Evolutionary conservation across 495 filamentous ascomycete genomes (phyloP), one percentile per base, ranked within the genome.

Genomic region (Usnea hakonensis): DNA sequence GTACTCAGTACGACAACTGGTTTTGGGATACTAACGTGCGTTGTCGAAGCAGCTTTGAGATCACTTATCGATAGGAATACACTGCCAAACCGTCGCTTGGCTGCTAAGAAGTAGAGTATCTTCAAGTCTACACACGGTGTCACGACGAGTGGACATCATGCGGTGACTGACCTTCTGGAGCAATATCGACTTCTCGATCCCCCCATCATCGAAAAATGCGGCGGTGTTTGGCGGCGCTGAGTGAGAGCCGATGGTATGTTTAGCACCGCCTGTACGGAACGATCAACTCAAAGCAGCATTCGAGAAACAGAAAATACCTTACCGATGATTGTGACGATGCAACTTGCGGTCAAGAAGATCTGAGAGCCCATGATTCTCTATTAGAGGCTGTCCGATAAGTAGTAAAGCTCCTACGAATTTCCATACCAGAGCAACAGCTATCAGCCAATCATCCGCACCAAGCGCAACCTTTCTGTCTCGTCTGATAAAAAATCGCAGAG

Each of bases 361-460:
- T 52, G 19, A 52, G 30, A 52, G 48, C 4, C 48, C 48, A 10
- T 9, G 17, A 9, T 52, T 19, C 48, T 32, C 13, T 23, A 19
- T 52, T 19, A 52, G 48, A 26, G 30, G 21, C n/a, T 52, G 48
- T 52, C 48, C 48, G 30, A 16, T 26, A 5, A 14, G 30, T 52
- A 32, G 23, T 14, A 10, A 26, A 52, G 30, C 38, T 40, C 38
- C 38, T 52, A 19, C 48, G 30, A 26, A 9, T 5, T 52, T 26
- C 23, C 57, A 30, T 44, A 61, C 58, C 38, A 61, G 44, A 35
- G 58, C 58, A 52, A 43, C 37, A 13, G 52, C 35, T 32, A 50
- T 50, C 16, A 61, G 58, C 58, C 58, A 61, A 21, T 61, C 58
- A 36, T 61, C 58, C 21, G 32, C 16, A 17, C 58, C 58, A 40